Percentiles rank a stretch among this genome's conserved stretches.
Evolutionary conservation across 139 green algal species (phyloP).

Genomic region (Pleodorina starrii): DNA sequence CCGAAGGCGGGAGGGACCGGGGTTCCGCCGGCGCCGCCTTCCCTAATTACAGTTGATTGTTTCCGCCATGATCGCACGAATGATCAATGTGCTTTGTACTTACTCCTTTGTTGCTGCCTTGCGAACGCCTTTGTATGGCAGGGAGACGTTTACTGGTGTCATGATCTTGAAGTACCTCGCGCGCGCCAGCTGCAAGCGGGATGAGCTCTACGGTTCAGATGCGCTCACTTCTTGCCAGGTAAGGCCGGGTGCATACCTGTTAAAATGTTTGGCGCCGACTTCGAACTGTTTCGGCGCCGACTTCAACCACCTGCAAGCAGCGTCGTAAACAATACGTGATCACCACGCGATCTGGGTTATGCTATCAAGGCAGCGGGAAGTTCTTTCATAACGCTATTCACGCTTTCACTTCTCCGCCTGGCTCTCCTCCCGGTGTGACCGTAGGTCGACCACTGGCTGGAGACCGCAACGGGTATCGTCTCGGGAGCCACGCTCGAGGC

Average conservation of each 20-base stretch:
- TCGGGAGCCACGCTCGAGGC: conserved; percentile 77
- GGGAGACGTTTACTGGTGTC: conserved; percentile 77
- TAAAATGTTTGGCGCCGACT: too few species aligned
- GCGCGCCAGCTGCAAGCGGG: conserved; percentile 50
- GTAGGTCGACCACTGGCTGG: conserved; percentile 90
- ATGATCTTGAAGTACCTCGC: conserved; percentile 83
- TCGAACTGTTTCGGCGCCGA: too few species aligned
- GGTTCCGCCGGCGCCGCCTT: too few species aligned
- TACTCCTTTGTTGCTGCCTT: too few species aligned
- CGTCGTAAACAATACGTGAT: too few species aligned
- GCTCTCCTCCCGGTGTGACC: background rate
- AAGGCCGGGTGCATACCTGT: background rate
- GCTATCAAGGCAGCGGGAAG: too few species aligned
- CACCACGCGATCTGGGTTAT: too few species aligned
- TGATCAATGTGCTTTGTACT: background rate
- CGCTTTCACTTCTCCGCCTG: background rate
- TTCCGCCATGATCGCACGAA: too few species aligned
- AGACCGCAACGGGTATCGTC: conserved; percentile 74
- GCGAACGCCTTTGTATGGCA: conserved; percentile 63
- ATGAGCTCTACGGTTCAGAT: conserved; percentile 67
- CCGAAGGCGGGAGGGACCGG: too few species aligned
- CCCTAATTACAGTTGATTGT: too few species aligned
- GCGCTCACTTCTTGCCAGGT: conserved; percentile 74
- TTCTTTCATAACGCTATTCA: too few species aligned
- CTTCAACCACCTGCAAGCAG: too few species aligned